These are phyloP conservation scores for Homolaphlyctis polyrhiza DNA, from an alignment of 371 early-diverging fungal species.

Conservation along the genomic window DNA sequence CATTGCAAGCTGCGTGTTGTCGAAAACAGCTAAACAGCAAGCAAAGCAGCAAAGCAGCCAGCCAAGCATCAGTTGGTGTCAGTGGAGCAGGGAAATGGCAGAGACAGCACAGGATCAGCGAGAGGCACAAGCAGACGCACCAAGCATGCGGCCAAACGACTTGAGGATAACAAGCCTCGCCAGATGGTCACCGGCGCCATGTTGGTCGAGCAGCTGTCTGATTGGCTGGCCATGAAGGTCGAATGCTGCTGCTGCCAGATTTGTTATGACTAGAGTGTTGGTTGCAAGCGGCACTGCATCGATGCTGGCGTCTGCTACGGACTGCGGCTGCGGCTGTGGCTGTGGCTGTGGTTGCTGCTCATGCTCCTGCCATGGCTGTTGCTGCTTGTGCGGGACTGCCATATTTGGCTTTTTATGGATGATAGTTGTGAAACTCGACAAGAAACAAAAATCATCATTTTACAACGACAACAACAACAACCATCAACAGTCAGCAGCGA, in stretches of 20 bases:
- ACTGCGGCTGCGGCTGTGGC: not conserved
- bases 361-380: too few relatives aligned
- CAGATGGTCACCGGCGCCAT: not conserved
- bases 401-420: too few relatives aligned
- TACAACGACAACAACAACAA: too few relatives aligned
- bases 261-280: slow-evolving; percentile 26
- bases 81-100: too few relatives aligned
- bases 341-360: not conserved
- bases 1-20: slow-evolving; percentile 12
- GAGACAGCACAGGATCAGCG: too few relatives aligned
- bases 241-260: slow-evolving; percentile 16
- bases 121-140: slow-evolving; percentile 2
- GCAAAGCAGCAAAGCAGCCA: not conserved
- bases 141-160: slow-evolving; percentile 20
- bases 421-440: too few relatives aligned
- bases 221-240: not conserved
- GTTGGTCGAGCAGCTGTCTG: not conserved
- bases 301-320: not conserved
- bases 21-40: slow-evolving; percentile 16
- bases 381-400: too few relatives aligned
- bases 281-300: slow-evolving; percentile 15
- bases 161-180: slow-evolving; percentile 5
- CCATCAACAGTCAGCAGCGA: too few relatives aligned
- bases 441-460: too few relatives aligned
- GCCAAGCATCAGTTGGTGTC: too few relatives aligned